Evolutionary conservation across 371 early-diverging fungal genomes (phyloP).

Genomic region (Mucor sp.): DNA sequence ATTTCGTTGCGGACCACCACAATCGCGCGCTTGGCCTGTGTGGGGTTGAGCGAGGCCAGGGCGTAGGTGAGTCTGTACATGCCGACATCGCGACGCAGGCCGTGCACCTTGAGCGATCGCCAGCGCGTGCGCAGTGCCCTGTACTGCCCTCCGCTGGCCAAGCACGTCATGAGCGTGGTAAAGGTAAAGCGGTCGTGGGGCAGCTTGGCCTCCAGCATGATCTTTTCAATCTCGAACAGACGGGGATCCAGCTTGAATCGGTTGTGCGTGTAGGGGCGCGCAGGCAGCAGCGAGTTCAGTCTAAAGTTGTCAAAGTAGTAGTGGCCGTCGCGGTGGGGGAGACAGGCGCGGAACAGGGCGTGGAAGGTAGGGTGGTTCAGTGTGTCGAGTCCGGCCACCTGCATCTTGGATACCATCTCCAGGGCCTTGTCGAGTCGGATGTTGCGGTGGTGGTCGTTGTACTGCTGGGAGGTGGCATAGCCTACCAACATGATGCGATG

Average conservation of each 20-base stretch:
- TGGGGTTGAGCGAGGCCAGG: slow-evolving; percentile 34
- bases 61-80: slow-evolving; percentile 43
- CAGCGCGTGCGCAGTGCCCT: slow-evolving; percentile 46
- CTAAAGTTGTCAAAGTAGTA: slow-evolving; percentile 41
- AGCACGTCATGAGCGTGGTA: slow-evolving; percentile 38
- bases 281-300: slow-evolving; percentile 17
- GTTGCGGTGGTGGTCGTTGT: slow-evolving; percentile 11
- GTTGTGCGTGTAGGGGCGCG: slow-evolving; percentile 2
- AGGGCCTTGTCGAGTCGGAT: slow-evolving; percentile 40
- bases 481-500: slow-evolving; percentile 34
- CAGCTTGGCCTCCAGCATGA: slow-evolving; percentile 44
- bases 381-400: slow-evolving; percentile 24
- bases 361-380: slow-evolving; percentile 32
- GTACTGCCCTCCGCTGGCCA: slow-evolving; percentile 42
- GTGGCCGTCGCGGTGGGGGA: slow-evolving; percentile 34
- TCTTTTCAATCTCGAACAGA: slow-evolving; percentile 46
- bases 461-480: slow-evolving; percentile 40
- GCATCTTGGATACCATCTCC: slow-evolving; percentile 33
- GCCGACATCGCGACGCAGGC: slow-evolving; percentile 35
- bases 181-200: slow-evolving; percentile 42
- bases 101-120: slow-evolving; percentile 36
- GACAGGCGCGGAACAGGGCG: slow-evolving; percentile 40
- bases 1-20: slow-evolving; percentile 40
- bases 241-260: slow-evolving; percentile 32
- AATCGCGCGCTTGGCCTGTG: slow-evolving; percentile 42